Base-by-base conservation (phyloP, 1,284 basidiomycete species). In the Microbotryomycetes sp. region DNA sequence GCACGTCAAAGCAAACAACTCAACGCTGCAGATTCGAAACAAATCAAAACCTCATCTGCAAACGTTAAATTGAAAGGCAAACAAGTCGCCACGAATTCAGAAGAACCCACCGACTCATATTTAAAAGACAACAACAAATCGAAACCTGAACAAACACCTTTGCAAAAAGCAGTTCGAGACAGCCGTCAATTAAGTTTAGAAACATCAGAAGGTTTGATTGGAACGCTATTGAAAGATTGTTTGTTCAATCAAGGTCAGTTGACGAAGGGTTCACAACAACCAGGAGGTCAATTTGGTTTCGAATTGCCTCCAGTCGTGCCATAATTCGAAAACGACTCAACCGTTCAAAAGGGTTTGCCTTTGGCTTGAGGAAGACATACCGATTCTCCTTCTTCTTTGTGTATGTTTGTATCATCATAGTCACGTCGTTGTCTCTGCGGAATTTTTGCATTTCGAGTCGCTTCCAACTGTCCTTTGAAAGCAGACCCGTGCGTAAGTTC, bases 211-310 rank as follows among this genome's bases (percentile, higher is more conserved):
- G 63, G 63, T 4, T 47, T 69, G 23, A 62, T 69, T 47, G 63
- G 61, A 36, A 63, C 63, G 28, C 58, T 69, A 30, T 57, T 69
- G 57, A 69, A 69, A 54, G 67, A 69, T 28, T 56, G 63, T 29
- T 47, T 69, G 16, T 69, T 69, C 65, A 69, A 66, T 53, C 53
- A 22, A 4, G 61, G 64, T 12, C 49, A 28, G 19, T 50, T 66
- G 14, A 42, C 54, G 2, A 36, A 58, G 25, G n/a, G n/a, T n/a
- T n/a, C n/a, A n/a, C n/a, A n/a, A n/a, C 49, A 23, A 50, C 49
- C 49, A 25, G 54, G 29, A 4, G 54, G 49, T 1, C 54, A 49
- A 19, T 23, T 45, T 6, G 42, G 36, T 14, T 60, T 68, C 22
- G 15, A 48, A 6, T 59, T 68, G 16, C 66, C 66, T 3, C 64